These are phyloP conservation scores for Tolypocladium guangdongense DNA, from an alignment of 2,329 filamentous ascomycete genomes.

Conservation along the genomic window DNA sequence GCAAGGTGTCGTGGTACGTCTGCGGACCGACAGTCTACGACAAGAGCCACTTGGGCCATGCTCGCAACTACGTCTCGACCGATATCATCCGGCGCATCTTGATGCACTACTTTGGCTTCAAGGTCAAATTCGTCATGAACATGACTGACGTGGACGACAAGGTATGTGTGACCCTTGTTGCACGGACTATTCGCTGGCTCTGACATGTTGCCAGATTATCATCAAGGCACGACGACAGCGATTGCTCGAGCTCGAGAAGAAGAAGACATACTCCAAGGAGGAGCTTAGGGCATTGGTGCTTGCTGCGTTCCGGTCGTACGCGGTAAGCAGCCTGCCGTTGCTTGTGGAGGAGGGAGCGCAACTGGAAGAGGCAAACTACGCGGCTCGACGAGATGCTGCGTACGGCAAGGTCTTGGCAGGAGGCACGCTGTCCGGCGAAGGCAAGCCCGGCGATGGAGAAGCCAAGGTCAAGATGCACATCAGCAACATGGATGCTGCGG, in stretches of 20 bases:
- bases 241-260: constrained; percentile 66
- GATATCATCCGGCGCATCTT: constrained; percentile 81
- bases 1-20: constrained; percentile 74
- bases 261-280: constrained; percentile 47
- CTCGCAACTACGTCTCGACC: constrained; percentile 81
- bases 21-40: constrained; percentile 84
- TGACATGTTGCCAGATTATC: constrained; percentile 33
- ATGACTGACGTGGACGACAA: constrained; percentile 79
- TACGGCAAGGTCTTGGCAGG: constrained; percentile 46
- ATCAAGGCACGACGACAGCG: constrained; percentile 64
- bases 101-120: constrained; percentile 70
- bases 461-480: constrained; percentile 89
- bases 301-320: constrained; percentile 44
- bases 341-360: constrained; percentile 31
- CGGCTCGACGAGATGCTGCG: constrained; percentile 34
- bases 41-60: constrained; percentile 72
- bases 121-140: constrained; percentile 86
- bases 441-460: constrained; percentile 61
- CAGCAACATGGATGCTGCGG: constrained; percentile 46
- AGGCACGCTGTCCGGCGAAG: constrained; percentile 43
- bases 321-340: constrained; percentile 42
- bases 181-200: neutral
- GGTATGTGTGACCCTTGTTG: constrained; percentile 24
- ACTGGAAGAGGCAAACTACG: constrained; percentile 40
- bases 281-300: constrained; percentile 36